A percentile compares a stretch with the other conserved stretches of the same genome.
phyloP scores from a whole-genome alignment of 495 filamentous ascomycete species.

The Delitschia confertaspora region DNA sequence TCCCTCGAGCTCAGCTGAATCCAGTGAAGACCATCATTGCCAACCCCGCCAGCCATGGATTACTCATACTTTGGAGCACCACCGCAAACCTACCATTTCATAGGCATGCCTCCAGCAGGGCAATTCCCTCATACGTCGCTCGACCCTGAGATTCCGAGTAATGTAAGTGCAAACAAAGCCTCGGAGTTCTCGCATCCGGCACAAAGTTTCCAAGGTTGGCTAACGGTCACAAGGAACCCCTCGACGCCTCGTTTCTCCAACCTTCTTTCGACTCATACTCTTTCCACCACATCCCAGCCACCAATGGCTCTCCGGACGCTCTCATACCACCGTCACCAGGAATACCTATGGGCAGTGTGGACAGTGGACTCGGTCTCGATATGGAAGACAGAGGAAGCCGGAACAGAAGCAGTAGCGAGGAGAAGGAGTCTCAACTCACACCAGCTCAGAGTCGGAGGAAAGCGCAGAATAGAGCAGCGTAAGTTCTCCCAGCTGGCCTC shows the following conservation, averaged over 20 bases:
- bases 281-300: slow-evolving; percentile 14
- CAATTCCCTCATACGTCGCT: slow-evolving; percentile 45
- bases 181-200: background rate
- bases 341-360: slow-evolving; percentile 26
- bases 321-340: slow-evolving; percentile 15
- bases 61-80: slow-evolving; percentile 36
- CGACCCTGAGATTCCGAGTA: slow-evolving; percentile 32
- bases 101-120: slow-evolving; percentile 46
- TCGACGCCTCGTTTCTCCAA: slow-evolving; percentile 22
- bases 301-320: slow-evolving; percentile 24
- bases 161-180: slow-evolving; percentile 8
- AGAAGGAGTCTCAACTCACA: slow-evolving; percentile 61
- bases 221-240: slow-evolving; percentile 23
- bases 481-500: slow-evolving; percentile 43
- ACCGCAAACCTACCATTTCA: slow-evolving; percentile 47
- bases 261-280: slow-evolving; percentile 24
- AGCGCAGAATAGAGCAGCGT: slow-evolving; percentile 95
- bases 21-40: background rate
- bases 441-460: slow-evolving; percentile 82
- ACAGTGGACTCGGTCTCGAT: slow-evolving; percentile 22
- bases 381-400: slow-evolving; percentile 20
- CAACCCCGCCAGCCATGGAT: slow-evolving; percentile 14
- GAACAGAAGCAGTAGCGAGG: slow-evolving; percentile 41
- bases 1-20: too few relatives aligned
- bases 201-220: slow-evolving; percentile 9